Conservation (phyloP, 2,329 filamentous ascomycete genomes). For the Cordyceps pruinosa region DNA sequence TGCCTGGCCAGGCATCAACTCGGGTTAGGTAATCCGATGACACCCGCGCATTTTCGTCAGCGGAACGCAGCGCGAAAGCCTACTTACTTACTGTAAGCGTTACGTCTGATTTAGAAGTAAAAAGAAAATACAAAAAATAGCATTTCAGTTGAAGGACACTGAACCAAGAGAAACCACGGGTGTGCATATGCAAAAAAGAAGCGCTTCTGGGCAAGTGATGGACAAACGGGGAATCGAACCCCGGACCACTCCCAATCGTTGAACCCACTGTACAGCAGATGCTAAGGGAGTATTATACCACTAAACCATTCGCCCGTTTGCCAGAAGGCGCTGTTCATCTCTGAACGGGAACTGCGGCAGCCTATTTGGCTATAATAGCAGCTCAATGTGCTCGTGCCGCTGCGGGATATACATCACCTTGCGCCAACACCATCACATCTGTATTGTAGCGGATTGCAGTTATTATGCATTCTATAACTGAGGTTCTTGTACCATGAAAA, state of each 20-base stretch:
- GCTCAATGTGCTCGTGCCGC: accelerated
- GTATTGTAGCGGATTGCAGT: not conserved
- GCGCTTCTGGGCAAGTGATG: not conserved
- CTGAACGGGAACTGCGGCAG: conserved; percentile 18
- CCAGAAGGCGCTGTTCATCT: conserved; percentile 17
- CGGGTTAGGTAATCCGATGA: conserved; percentile 12
- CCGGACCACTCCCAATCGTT: conserved; percentile 15
- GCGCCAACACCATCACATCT: not conserved
- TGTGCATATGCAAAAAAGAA: not conserved
- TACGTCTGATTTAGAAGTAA: no score
- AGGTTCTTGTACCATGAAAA: not conserved
- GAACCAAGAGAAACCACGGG: not conserved
- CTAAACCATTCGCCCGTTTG: conserved; percentile 12
- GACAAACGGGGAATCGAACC: conserved; percentile 16
- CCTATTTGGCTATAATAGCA: not conserved
- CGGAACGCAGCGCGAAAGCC: not conserved
- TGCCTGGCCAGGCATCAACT: conserved; percentile 38
- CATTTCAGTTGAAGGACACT: not conserved
- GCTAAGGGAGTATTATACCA: conserved; percentile 14
- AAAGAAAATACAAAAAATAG: not conserved
- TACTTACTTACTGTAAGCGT: no score
- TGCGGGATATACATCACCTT: no score
- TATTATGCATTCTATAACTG: not conserved
- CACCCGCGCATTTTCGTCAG: conserved; percentile 9
- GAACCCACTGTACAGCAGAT: not conserved